These are phyloP conservation scores for Phytopythium kandeliae DNA, from an alignment of 352 stramenopile species.

Conservation along the genomic window DNA sequence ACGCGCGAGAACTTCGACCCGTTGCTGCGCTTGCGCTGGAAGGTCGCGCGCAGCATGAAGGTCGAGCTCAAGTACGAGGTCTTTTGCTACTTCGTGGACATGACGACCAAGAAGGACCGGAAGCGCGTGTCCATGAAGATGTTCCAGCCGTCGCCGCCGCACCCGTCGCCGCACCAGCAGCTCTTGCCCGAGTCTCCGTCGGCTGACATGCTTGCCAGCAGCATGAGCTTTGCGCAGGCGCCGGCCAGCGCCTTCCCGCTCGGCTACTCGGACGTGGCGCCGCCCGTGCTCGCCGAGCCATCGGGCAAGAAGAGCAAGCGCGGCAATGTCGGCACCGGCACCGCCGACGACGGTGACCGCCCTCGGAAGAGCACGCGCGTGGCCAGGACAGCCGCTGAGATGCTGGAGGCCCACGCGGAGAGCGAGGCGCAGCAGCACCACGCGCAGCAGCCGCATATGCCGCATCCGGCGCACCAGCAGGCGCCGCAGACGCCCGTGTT, in stretches of 20 bases:
- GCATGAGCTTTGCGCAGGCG: slow-evolving; percentile 18
- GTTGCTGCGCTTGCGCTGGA: slow-evolving; percentile 63
- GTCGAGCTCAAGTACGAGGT: slow-evolving; percentile 78
- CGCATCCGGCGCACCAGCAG: slow-evolving; percentile 12
- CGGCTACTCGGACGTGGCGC: slow-evolving; percentile 31
- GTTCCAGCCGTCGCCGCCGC: slow-evolving; percentile 35
- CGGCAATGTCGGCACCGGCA: slow-evolving; percentile 16
- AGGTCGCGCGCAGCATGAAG: slow-evolving; percentile 75
- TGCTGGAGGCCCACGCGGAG: neutral
- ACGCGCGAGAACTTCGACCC: slow-evolving; percentile 72
- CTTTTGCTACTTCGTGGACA: slow-evolving; percentile 78
- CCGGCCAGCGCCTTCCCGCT: slow-evolving; percentile 19
- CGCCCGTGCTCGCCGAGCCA: slow-evolving; percentile 14
- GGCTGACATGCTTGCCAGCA: slow-evolving; percentile 10
- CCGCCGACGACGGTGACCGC: slow-evolving; percentile 22
- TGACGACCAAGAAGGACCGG: slow-evolving; percentile 55
- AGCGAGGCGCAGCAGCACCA: slow-evolving; percentile 16
- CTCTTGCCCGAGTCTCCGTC: slow-evolving; percentile 6
- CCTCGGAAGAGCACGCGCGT: slow-evolving; percentile 40
- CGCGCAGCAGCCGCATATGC: slow-evolving; percentile 12
- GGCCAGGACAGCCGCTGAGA: neutral
- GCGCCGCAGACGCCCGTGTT: slow-evolving; percentile 45
- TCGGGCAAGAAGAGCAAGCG: slow-evolving; percentile 21
- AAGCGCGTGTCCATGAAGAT: slow-evolving; percentile 60
- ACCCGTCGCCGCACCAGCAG: no score